Conservation (phyloP, 352 stramenopile species). For the Blastocystis sp. region DNA sequence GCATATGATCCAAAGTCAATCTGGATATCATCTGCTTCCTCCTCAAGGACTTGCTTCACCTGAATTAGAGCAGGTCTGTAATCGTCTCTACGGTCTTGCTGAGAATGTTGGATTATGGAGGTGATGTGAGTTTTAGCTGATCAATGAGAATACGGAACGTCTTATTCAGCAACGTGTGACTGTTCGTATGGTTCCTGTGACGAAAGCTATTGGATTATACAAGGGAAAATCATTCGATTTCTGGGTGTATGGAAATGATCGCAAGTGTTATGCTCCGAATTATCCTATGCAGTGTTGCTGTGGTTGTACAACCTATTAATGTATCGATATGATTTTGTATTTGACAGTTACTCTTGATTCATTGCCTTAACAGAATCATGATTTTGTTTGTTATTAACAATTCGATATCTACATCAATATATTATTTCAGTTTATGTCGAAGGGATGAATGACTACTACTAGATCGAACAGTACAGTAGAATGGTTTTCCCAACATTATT, state of each 20-base stretch:
- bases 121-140: neutral
- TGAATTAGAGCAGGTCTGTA: conserved; percentile 1
- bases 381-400: too few relatives aligned
- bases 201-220: conserved; percentile 31
- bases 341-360: too few relatives aligned
- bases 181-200: conserved; percentile 14
- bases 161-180: conserved; percentile 58
- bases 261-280: neutral
- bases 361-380: too few relatives aligned
- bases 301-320: conserved; percentile 19
- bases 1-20: neutral
- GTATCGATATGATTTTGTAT: neutral
- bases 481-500: too few relatives aligned
- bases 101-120: neutral
- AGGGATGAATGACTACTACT: too few relatives aligned
- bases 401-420: too few relatives aligned
- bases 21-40: conserved; percentile 18
- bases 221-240: conserved; percentile 42
- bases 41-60: conserved; percentile 13
- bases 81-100: neutral
- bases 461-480: too few relatives aligned
- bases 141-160: conserved; percentile 26
- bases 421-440: too few relatives aligned
- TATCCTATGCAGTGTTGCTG: conserved; percentile 38
- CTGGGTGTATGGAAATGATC: conserved; percentile 54